phyloP scores from a whole-genome alignment of 768 basidiomycete genomes.

The Tephrocybe rancida region DNA sequence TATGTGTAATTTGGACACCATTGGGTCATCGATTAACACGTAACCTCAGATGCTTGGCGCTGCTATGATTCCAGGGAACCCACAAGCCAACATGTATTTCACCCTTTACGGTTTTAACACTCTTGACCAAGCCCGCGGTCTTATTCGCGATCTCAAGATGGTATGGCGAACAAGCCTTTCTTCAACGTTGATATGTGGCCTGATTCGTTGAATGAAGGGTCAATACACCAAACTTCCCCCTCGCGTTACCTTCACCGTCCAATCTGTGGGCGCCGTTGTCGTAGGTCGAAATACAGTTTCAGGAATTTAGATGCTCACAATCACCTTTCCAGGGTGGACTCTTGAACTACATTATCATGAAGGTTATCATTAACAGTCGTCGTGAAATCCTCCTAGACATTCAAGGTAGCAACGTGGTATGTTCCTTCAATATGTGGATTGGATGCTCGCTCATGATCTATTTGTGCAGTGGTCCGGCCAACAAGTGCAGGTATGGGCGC shows the following conservation, averaged over 20 bases:
- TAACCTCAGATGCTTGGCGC: constrained; percentile 49
- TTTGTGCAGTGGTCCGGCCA: constrained; percentile 46
- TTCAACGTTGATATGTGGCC: neutral
- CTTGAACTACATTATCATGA: constrained; percentile 57
- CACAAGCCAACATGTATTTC: constrained; percentile 53
- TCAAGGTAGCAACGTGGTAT: constrained; percentile 55
- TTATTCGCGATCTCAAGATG: constrained; percentile 65
- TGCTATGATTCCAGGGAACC: constrained; percentile 47
- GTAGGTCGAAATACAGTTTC: constrained; percentile 30
- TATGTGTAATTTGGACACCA: neutral
- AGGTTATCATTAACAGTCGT: constrained; percentile 48
- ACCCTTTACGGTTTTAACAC: constrained; percentile 49
- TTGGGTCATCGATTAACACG: neutral
- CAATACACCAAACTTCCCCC: constrained; percentile 64
- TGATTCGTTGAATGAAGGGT: constrained; percentile 17
- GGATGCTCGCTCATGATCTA: neutral
- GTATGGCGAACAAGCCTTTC: constrained; percentile 14
- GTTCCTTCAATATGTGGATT: constrained; percentile 9
- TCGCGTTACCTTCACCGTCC: constrained; percentile 62
- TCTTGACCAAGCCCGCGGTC: constrained; percentile 46
- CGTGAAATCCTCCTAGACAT: constrained; percentile 50
- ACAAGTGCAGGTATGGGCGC: constrained; percentile 32
- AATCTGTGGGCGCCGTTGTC: constrained; percentile 57
- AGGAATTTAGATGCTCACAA: neutral
- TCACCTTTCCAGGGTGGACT: constrained; percentile 30